A percentile compares a stretch with the other conserved stretches of the same genome.
Conservation (phyloP, 305 asterid species). For the Nicotiana rustica region DNA sequence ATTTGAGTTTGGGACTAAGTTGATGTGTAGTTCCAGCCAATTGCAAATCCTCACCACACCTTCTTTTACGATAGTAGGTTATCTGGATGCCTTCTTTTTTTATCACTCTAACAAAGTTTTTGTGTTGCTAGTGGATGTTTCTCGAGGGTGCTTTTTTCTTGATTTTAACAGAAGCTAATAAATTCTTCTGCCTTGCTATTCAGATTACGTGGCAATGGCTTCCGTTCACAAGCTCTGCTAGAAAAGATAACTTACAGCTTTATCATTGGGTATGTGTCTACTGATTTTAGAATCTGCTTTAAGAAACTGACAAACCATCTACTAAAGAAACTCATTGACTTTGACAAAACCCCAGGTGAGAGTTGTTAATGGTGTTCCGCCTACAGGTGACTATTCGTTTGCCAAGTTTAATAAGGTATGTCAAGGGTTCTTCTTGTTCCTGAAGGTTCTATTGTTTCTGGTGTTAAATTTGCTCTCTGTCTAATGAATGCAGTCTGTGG, state of each 20-base stretch:
- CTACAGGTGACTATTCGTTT: conserved; percentile 93
- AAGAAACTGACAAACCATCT: conserved; percentile 5
- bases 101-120: neutral
- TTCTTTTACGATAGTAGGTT: neutral
- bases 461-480: conserved; percentile 36
- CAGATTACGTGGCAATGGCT: conserved; percentile 99
- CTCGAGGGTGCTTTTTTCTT: neutral
- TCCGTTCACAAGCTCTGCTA: conserved; percentile 86
- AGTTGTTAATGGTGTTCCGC: conserved; percentile 91
- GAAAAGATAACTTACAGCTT: conserved; percentile 87
- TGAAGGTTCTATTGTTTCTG: conserved; percentile 31
- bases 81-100: conserved; percentile 3
- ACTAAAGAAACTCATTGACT: conserved; percentile 7
- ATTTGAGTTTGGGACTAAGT: neutral
- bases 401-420: conserved; percentile 92
- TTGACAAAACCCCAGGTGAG: conserved; percentile 63
- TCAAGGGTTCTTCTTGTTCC: conserved; percentile 18
- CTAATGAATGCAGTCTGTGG: conserved; percentile 76
- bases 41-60: neutral
- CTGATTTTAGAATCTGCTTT: conserved; percentile 30
- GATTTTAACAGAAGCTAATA: conserved; percentile 20
- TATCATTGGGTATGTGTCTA: conserved; percentile 83
- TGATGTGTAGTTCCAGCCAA: neutral
- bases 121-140: conserved; percentile 8
- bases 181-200: conserved; percentile 20